Evolutionary conservation across 2,329 filamentous ascomycete species (phyloP).

Genomic region (Ophiostoma sp.): DNA sequence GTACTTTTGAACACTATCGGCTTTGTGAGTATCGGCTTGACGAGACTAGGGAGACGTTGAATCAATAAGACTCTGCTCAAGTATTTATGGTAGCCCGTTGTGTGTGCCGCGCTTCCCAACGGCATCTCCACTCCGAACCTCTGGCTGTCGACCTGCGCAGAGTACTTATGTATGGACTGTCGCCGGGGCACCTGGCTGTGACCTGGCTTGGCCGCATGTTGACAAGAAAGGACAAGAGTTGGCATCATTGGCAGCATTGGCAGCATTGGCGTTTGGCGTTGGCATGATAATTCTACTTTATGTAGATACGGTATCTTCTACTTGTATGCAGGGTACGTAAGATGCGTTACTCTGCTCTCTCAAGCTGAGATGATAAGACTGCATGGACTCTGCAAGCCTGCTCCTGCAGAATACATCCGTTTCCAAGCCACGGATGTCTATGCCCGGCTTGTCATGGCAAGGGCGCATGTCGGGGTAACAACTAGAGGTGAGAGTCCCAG

Average conservation of each 20-base stretch:
- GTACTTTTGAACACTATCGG: too few species aligned
- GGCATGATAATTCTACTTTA: neutral
- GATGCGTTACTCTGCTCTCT: too few species aligned
- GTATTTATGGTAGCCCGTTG: neutral
- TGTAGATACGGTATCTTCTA: too few species aligned
- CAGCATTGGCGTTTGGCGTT: neutral
- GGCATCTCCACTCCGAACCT: too few species aligned
- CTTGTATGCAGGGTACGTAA: too few species aligned
- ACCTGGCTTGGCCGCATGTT: neutral
- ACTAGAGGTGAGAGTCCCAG: neutral
- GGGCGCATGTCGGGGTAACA: conserved; percentile 10
- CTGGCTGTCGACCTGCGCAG: neutral
- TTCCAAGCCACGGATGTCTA: too few species aligned
- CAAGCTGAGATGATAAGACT: too few species aligned
- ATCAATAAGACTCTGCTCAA: too few species aligned
- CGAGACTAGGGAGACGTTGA: neutral
- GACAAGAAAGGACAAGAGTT: neutral
- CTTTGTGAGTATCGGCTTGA: neutral
- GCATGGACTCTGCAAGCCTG: too few species aligned
- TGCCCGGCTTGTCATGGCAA: neutral
- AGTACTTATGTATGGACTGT: too few species aligned
- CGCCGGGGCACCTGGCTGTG: too few species aligned
- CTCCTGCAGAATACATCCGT: too few species aligned
- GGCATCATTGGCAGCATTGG: neutral
- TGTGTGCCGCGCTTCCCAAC: neutral